Percentiles rank a stretch among this genome's conserved stretches.
These are phyloP conservation scores for Scedosporium dehoogii DNA, from an alignment of 2,329 filamentous ascomycete species.

Conservation along the genomic window DNA sequence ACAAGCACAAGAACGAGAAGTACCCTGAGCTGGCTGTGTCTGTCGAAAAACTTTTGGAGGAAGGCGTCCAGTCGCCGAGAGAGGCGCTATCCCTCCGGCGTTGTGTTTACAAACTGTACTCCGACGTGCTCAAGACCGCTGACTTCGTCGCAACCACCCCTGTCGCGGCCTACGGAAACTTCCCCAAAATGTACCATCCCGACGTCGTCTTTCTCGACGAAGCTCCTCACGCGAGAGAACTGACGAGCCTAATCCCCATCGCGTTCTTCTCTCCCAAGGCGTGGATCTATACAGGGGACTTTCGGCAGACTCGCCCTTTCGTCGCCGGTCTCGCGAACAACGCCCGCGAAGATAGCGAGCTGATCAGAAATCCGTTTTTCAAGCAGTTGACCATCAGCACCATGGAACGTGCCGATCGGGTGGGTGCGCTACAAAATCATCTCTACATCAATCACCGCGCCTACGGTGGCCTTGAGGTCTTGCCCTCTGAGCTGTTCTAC, in stretches of 20 bases:
- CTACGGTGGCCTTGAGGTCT: constrained; percentile 25
- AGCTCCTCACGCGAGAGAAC: constrained; percentile 34
- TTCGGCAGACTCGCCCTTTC: constrained; percentile 33
- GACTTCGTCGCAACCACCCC: constrained; percentile 38
- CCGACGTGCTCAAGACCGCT: constrained; percentile 23
- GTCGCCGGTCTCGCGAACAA: constrained; percentile 17
- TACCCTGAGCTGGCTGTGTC: constrained; percentile 26
- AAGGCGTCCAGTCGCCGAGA: constrained; percentile 10
- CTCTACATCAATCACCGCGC: constrained; percentile 28
- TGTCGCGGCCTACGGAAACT: constrained; percentile 27
- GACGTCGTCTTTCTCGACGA: constrained; percentile 84
- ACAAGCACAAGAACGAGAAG: constrained; percentile 17
- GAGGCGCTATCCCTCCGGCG: constrained; percentile 20
- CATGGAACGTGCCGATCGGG: constrained; percentile 26
- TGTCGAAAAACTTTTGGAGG: constrained; percentile 20
- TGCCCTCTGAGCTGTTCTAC: constrained; percentile 33
- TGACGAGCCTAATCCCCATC: constrained; percentile 33
- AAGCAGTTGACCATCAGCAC: constrained; percentile 24
- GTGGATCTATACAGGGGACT: constrained; percentile 36
- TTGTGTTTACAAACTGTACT: constrained; percentile 26
- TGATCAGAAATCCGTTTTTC: constrained; percentile 21
- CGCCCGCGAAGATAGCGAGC: background rate
- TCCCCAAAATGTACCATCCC: constrained; percentile 54
- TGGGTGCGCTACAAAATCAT: constrained; percentile 20
- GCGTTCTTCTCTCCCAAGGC: constrained; percentile 29